Evolutionary conservation across 2,329 filamentous ascomycete genomes (phyloP), one percentile per base, ranked within the genome.

Genomic region (Hypoxylon sp.): DNA sequence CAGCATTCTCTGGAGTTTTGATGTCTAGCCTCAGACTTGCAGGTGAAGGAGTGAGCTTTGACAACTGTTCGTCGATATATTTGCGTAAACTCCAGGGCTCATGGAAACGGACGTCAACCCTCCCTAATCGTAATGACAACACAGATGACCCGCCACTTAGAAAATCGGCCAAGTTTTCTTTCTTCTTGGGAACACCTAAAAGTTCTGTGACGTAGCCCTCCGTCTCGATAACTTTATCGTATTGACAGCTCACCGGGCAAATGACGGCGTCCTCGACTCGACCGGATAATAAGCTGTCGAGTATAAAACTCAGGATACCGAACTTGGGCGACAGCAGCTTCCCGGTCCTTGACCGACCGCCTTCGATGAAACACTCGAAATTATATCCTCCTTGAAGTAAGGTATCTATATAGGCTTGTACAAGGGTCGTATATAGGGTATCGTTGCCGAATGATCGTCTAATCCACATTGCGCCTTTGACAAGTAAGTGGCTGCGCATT

Each of bases 201-300:
- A 99, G 86, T 78, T 99, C 96, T 32, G 90, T 96, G 46, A 98
- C 95, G 75, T 99, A 99, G 4, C 94, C 96, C 78, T 97, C 94
- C 0, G 96, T 97, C 78, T 99, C 96, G 64, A 99, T 96, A 60
- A 99, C 96, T 76, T 98, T 99, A 83, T 99, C 96, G 76, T 99
- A 99, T 77, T 99, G 96, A 0, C 94, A 97, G 78, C 92, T 96
- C 47, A 99, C 96, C 0, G 96, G 96, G 72, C 95, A 97, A 55
- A 99, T 93, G 43, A 97, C 92, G 30, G 93, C 90, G 78, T 99
- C 96, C 48, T 96, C 85, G 0, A 97, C 94, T 5, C 94, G 87
- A 0, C 94, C 94, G 0, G 93, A 96, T 5, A 97, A 81, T 12
- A 99, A 85, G 71, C 93, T 96, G 72, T 99, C 96, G 16, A 99